A percentile compares a stretch with the other conserved stretches of the same genome.
Conservation (phyloP, 495 filamentous ascomycete species). For the Hypoxylon intermedium region DNA sequence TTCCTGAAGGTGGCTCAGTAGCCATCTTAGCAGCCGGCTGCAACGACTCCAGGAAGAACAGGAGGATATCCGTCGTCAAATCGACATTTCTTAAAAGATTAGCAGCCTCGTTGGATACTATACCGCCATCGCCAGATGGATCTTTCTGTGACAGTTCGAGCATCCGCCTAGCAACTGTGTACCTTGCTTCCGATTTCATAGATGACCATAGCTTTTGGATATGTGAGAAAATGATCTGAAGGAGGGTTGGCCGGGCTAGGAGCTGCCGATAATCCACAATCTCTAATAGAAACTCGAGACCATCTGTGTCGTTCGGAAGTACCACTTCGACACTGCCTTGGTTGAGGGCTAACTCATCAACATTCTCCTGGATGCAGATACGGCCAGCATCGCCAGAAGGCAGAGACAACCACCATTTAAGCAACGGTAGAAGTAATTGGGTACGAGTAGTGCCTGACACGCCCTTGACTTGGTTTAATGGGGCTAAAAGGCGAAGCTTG, state of each 20-base stretch:
- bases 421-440: slow-evolving; percentile 70
- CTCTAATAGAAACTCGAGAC: slow-evolving; percentile 64
- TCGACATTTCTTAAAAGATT: slow-evolving; percentile 72
- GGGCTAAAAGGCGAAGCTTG: slow-evolving; percentile 71
- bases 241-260: slow-evolving; percentile 56
- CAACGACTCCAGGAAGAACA: slow-evolving; percentile 71
- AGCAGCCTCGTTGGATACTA: slow-evolving; percentile 61
- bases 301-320: slow-evolving; percentile 69
- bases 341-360: slow-evolving; percentile 67
- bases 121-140: slow-evolving; percentile 28
- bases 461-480: slow-evolving; percentile 74
- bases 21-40: slow-evolving; percentile 69
- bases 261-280: slow-evolving; percentile 59
- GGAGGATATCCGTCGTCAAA: slow-evolving; percentile 72
- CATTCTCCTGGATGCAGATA: slow-evolving; percentile 58
- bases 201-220: slow-evolving; percentile 73
- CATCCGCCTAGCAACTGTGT: slow-evolving; percentile 65
- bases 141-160: slow-evolving; percentile 52
- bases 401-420: slow-evolving; percentile 69
- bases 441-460: slow-evolving; percentile 69
- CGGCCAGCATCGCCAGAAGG: slow-evolving; percentile 46
- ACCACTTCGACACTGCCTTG: slow-evolving; percentile 66
- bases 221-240: slow-evolving; percentile 66
- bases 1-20: slow-evolving; percentile 68
- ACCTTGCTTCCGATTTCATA: slow-evolving; percentile 68